A percentile compares a stretch with the other conserved stretches of the same genome.
These are phyloP conservation scores for Pleodorina starrii DNA, from an alignment of 139 green algal species.

Conservation along the genomic window DNA sequence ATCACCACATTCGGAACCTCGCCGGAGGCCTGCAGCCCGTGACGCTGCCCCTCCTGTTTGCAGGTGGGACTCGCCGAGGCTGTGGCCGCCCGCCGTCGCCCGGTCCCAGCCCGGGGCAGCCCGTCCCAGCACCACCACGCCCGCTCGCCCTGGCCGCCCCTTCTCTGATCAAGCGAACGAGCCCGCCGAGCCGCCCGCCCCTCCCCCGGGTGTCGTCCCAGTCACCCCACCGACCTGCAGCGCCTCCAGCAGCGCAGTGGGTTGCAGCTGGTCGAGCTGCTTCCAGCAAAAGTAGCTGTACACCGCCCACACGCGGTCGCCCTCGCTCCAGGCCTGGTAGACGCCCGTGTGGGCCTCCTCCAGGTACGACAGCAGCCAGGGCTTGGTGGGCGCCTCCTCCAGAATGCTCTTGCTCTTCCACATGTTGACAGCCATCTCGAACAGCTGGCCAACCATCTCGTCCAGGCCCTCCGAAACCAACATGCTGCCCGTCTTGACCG, in stretches of 20 bases:
- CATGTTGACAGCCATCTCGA: constrained; percentile 1
- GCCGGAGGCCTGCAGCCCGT: too few relatives aligned
- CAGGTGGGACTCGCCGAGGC: too few relatives aligned
- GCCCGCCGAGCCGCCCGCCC: too few relatives aligned
- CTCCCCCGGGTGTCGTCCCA: too few relatives aligned
- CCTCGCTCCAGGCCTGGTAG: constrained; percentile 29
- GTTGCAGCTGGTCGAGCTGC: not conserved
- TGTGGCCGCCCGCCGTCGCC: too few relatives aligned
- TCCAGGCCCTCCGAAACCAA: constrained; percentile 7
- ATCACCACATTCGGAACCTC: too few relatives aligned
- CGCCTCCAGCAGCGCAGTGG: not conserved
- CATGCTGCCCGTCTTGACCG: constrained; percentile 11
- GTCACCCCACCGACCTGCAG: too few relatives aligned
- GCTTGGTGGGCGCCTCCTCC: constrained; percentile 11
- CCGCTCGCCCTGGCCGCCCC: too few relatives aligned
- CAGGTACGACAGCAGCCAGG: constrained; percentile 24
- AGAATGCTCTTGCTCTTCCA: not conserved
- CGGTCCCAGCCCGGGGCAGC: too few relatives aligned
- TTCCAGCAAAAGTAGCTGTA: constrained; percentile 42
- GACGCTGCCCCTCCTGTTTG: too few relatives aligned
- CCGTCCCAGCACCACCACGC: too few relatives aligned
- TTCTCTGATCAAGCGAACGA: too few relatives aligned
- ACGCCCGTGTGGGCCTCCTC: constrained; percentile 14
- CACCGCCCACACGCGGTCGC: constrained; percentile 17
- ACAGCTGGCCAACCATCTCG: constrained; percentile 13